These are phyloP conservation scores for Corchorus olitorius DNA, from an alignment of 345 rosid species.

Conservation along the genomic window DNA sequence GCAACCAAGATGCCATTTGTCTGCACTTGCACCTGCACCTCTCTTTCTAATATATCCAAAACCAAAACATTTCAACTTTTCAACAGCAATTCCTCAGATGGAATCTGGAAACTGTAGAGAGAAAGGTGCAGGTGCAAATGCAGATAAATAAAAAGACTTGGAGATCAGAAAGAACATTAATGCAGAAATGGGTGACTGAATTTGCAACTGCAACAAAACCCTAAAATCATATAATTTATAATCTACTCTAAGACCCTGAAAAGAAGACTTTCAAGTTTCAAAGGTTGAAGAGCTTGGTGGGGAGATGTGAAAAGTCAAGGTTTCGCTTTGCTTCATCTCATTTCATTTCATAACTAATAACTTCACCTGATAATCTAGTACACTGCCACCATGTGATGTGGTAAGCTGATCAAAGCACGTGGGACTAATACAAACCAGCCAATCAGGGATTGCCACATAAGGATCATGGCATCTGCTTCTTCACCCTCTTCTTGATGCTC, in stretches of 20 bases:
- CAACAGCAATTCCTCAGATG: not conserved
- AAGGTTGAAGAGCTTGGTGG: not conserved
- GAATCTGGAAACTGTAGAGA: not conserved
- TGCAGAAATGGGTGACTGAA: no score
- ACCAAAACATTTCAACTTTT: not conserved
- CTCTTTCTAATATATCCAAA: not conserved
- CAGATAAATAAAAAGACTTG: slow-evolving; percentile 38
- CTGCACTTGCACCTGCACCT: slow-evolving; percentile 42
- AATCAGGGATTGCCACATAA: slow-evolving; percentile 19
- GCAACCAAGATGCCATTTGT: slow-evolving; percentile 31
- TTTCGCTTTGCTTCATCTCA: not conserved
- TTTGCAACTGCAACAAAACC: no score
- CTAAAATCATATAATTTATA: no score
- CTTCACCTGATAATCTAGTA: not conserved
- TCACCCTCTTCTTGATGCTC: not conserved
- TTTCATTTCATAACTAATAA: no score
- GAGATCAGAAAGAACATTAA: not conserved
- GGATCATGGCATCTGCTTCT: slow-evolving; percentile 6
- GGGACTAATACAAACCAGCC: slow-evolving; percentile 14
- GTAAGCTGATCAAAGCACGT: slow-evolving; percentile 17
- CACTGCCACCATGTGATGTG: not conserved
- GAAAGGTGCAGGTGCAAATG: slow-evolving; percentile 59
- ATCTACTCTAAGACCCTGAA: no score
- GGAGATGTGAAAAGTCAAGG: not conserved
- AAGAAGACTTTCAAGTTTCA: not conserved